Conservation (phyloP, 331 rosid genomes). For the Spiraea crenata region DNA sequence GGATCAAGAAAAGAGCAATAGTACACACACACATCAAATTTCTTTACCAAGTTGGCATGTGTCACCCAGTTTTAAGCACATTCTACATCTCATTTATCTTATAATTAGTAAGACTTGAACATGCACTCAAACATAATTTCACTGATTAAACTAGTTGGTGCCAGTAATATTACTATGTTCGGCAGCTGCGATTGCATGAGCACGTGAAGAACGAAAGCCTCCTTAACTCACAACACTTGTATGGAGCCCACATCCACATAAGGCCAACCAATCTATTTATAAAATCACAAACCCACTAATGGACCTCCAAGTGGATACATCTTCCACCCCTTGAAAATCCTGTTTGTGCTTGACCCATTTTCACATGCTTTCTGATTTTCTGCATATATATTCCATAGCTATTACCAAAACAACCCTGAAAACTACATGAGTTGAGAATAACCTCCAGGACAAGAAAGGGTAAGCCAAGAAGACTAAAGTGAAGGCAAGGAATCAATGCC, state of each 20-base stretch:
- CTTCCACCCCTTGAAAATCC: conserved; percentile 15
- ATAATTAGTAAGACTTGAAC: too few species aligned
- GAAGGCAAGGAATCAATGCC: conserved; percentile 35
- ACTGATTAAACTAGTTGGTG: too few species aligned
- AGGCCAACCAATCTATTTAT: conserved; percentile 28
- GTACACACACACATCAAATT: too few species aligned
- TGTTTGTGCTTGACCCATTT: conserved; percentile 44
- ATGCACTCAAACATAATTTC: too few species aligned
- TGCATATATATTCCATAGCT: conserved; percentile 19
- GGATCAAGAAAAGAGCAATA: conserved; percentile 9
- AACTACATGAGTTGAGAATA: neutral
- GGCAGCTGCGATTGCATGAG: conserved; percentile 24
- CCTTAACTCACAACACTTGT: conserved; percentile 25
- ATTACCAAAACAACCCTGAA: conserved; percentile 42
- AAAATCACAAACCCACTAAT: conserved; percentile 22
- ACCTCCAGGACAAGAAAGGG: conserved; percentile 28
- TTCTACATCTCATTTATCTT: too few species aligned
- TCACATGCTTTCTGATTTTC: conserved; percentile 68
- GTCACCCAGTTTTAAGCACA: too few species aligned
- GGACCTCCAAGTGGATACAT: conserved; percentile 28
- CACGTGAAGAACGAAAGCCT: conserved; percentile 40
- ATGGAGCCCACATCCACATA: conserved; percentile 30
- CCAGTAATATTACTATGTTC: neutral
- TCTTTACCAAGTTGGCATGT: too few species aligned
- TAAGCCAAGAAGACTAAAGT: conserved; percentile 6